These are phyloP conservation scores for Neurospora sp. DNA, from an alignment of 495 filamentous ascomycete genomes.

Conservation along the genomic window DNA sequence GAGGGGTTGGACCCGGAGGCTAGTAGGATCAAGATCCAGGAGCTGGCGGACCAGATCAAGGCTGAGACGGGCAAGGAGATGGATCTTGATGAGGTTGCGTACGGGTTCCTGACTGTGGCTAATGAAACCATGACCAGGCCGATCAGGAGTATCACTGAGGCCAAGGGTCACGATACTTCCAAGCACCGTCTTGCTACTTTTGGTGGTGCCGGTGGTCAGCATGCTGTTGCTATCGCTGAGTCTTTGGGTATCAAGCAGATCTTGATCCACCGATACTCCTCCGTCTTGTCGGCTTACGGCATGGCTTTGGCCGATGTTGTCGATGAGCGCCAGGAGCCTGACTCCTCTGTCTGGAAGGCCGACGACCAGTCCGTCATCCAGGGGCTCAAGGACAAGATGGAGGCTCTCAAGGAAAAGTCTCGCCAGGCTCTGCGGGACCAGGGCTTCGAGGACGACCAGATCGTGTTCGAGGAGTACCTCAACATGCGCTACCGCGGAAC, in stretches of 20 bases:
- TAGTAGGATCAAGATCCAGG: slow-evolving; percentile 64
- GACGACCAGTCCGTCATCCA: slow-evolving; percentile 43
- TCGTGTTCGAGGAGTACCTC: slow-evolving; percentile 77
- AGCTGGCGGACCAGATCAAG: slow-evolving; percentile 72
- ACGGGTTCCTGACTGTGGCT: slow-evolving; percentile 83
- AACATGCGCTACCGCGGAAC: slow-evolving; percentile 86
- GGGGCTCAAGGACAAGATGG: slow-evolving; percentile 45
- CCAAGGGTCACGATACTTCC: slow-evolving; percentile 84
- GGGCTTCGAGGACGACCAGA: slow-evolving; percentile 61
- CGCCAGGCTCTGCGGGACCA: slow-evolving; percentile 54
- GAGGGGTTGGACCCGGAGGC: slow-evolving; percentile 73
- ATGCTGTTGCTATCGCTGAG: slow-evolving; percentile 91
- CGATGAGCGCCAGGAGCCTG: slow-evolving; percentile 83
- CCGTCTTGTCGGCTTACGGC: slow-evolving; percentile 89
- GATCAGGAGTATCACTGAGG: slow-evolving; percentile 86
- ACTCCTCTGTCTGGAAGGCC: slow-evolving; percentile 61
- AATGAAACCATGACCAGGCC: slow-evolving; percentile 95
- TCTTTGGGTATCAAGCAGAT: slow-evolving; percentile 80
- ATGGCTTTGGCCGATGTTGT: slow-evolving; percentile 96
- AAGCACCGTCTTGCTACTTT: slow-evolving; percentile 85
- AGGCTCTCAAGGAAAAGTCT: slow-evolving; percentile 59
- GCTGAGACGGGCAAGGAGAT: slow-evolving; percentile 57
- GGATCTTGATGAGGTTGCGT: slow-evolving; percentile 79
- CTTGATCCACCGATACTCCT: slow-evolving; percentile 84
- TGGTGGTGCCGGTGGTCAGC: slow-evolving; percentile 91